Evolutionary conservation across 345 rosid species (phyloP).

Genomic region (Geranium brycei): DNA sequence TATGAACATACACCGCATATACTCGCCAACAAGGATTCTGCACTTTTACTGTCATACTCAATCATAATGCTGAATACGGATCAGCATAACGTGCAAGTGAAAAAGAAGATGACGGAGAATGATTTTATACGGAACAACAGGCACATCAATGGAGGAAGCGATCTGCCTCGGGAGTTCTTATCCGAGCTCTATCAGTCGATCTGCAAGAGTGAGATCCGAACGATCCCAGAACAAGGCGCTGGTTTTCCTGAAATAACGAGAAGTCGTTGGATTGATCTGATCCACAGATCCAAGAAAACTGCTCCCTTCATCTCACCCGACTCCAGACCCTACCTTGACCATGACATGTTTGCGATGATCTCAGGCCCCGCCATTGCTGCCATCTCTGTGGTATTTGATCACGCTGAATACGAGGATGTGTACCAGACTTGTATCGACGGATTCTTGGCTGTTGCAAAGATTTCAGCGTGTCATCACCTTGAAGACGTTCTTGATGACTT

Average conservation of each 20-base stretch:
- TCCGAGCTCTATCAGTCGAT: conserved; percentile 78
- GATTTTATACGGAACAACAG: conserved; percentile 93
- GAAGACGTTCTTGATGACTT: conserved; percentile 97
- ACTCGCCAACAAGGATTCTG: conserved; percentile 92
- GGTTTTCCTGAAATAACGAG: conserved; percentile 93
- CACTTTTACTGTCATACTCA: conserved; percentile 81
- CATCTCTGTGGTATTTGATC: conserved; percentile 94
- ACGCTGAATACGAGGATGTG: conserved; percentile 91
- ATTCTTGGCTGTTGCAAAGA: conserved; percentile 89
- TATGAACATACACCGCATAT: conserved; percentile 88
- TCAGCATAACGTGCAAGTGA: conserved; percentile 94
- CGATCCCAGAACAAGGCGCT: conserved; percentile 86
- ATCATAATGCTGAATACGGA: conserved; percentile 95
- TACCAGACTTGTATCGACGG: conserved; percentile 96
- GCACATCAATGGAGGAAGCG: conserved; percentile 84
- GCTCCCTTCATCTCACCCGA: conserved; percentile 72
- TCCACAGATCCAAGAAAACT: conserved; percentile 90
- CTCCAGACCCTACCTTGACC: conserved; percentile 82
- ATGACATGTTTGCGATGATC: conserved; percentile 97
- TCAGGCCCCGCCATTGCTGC: conserved; percentile 99
- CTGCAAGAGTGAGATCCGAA: conserved; percentile 95
- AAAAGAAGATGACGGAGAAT: conserved; percentile 96
- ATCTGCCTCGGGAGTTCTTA: conserved; percentile 76
- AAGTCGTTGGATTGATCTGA: conserved; percentile 97
- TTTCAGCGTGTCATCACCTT: conserved; percentile 94